phyloP scores from a whole-genome alignment of 306 rosid genomes.

The Pyrus pyrifolia region DNA sequence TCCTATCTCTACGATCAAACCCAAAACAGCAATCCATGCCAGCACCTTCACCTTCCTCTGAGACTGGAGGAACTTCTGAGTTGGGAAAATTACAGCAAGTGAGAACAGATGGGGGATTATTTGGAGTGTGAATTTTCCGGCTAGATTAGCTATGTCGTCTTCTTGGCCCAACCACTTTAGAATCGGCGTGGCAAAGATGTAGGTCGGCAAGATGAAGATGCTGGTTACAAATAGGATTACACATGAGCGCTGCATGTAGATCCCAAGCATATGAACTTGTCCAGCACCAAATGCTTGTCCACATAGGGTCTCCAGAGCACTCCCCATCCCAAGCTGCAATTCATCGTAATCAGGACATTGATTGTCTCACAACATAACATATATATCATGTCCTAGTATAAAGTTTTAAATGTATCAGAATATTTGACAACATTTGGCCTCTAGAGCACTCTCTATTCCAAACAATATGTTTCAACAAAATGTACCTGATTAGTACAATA shows the following conservation, averaged over 20 bases:
- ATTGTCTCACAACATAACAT: no score
- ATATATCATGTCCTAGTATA: no score
- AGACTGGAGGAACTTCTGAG: background rate
- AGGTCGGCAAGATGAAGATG: background rate
- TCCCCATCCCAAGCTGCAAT: background rate
- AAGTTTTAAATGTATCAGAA: no score
- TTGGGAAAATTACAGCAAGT: background rate
- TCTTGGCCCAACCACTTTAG: background rate
- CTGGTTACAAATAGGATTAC: background rate
- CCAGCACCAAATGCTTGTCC: background rate
- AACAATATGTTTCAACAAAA: conserved; percentile 5
- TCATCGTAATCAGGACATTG: no score
- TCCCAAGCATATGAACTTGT: background rate
- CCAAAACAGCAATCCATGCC: background rate
- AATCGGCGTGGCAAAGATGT: background rate
- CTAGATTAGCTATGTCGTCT: background rate
- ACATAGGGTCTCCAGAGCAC: background rate
- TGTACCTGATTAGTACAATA: no score
- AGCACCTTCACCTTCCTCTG: background rate
- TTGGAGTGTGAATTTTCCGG: background rate
- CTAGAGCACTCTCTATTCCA: conserved; percentile 80
- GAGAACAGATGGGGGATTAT: background rate
- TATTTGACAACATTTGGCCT: conserved; percentile 34
- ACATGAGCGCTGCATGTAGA: background rate
- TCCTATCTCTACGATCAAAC: background rate